Base-by-base conservation (phyloP, 371 early-diverging fungal species). In the Mortierella sp. region DNA sequence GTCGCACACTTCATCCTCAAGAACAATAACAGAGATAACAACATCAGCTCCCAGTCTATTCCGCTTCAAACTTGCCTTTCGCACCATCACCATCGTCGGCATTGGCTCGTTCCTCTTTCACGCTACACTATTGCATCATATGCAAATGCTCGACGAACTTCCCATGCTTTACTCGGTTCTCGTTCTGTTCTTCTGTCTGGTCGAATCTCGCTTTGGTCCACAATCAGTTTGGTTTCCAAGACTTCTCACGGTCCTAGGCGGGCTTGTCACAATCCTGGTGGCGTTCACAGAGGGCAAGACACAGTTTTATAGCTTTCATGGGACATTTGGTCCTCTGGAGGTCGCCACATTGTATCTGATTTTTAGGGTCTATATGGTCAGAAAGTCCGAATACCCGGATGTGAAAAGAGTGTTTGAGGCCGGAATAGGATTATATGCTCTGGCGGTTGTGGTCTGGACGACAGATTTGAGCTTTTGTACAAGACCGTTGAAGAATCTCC, bases 91-190 rank as follows among this genome's bases (percentile, higher is more conserved):
- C 17, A 70, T 87, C 6, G 86, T 90, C 12, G 90, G 90, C 5
- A 64, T 88, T 19, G 90, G 90, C 19, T 84, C 84, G 30, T 79
- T 83, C 52, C 80, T 89, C 55, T 90, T 90, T 75, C 91, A 90
- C 72, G 89, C 84, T 3, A 90, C 89, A 0, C 81, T 90, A 2
- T 68, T 79, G 19, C 84, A 87, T 65, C 66, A 78, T 4, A 84
- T 80, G 75, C 90, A 90, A 54, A 85, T 88, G 82, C 65, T 86
- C n/a, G 91, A 91, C 69, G 92, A 91, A 51, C 67, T 91, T 17
- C 91, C 91, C n/a, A 91, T 91, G 91, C 75, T 91, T 34, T 89
- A 73, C 56, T 62, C 73, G 2, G 73, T 67, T 21, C 53, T 67
- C 9, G 58, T 43, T 34, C 55, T 73, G 5, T 65, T 72, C 50